A percentile compares a stretch with the other conserved stretches of the same genome.
These are phyloP conservation scores for Avena sativa DNA, from an alignment of 176 grass and related monocot genomes.

Conservation along the genomic window DNA sequence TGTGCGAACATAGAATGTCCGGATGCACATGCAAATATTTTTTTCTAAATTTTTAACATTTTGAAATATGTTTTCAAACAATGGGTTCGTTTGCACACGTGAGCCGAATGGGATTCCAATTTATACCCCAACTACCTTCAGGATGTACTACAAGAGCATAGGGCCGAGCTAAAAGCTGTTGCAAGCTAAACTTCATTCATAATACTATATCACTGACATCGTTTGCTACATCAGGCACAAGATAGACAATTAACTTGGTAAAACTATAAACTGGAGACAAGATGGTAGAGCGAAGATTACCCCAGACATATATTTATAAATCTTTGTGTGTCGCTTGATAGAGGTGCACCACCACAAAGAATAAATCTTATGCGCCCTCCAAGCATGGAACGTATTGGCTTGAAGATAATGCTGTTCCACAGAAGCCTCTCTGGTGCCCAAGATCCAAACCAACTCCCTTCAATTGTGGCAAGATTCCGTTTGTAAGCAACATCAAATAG, in stretches of 20 bases:
- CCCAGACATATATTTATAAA: conserved; percentile 92
- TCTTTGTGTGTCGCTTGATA: conserved; percentile 87
- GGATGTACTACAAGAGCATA: neutral
- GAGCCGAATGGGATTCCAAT: too few species aligned
- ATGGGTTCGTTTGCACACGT: too few species aligned
- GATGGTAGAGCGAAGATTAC: conserved; percentile 48
- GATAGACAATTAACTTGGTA: neutral
- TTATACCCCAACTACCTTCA: neutral
- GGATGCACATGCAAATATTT: too few species aligned
- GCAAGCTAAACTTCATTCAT: neutral
- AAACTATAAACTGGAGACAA: conserved; percentile 29
- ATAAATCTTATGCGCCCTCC: conserved; percentile 80
- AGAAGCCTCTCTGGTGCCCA: conserved; percentile 73
- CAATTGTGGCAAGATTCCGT: conserved; percentile 64
- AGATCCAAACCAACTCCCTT: conserved; percentile 76
- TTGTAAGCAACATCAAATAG: conserved; percentile 78
- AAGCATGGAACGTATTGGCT: conserved; percentile 68
- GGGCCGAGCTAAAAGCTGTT: neutral
- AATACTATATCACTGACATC: neutral
- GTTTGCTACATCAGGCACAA: neutral
- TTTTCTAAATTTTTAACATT: too few species aligned
- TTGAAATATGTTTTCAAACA: too few species aligned
- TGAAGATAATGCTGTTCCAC: conserved; percentile 76
- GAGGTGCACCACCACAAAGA: conserved; percentile 85
- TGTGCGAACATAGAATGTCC: too few species aligned